Percentiles rank a stretch among this genome's conserved stretches.
phyloP scores from a whole-genome alignment of 495 filamentous ascomycete genomes.

The Hypoxylon subgilvum region DNA sequence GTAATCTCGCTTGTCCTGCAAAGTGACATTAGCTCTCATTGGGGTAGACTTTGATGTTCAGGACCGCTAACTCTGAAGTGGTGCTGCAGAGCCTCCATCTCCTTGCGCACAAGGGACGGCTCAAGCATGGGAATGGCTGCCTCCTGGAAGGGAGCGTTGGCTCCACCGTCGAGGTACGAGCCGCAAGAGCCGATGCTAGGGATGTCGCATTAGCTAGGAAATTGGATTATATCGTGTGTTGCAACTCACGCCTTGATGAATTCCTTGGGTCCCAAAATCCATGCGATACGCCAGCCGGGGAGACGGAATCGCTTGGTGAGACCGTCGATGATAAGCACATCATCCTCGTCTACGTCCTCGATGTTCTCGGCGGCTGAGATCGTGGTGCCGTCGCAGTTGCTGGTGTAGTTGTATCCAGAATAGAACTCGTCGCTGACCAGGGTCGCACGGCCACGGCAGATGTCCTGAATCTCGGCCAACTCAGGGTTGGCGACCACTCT shows the following conservation, averaged over 20 bases:
- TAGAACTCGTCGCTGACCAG: conserved; percentile 98
- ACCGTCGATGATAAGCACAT: conserved; percentile 93
- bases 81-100: conserved; percentile 86
- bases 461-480: conserved; percentile 85
- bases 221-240: background rate
- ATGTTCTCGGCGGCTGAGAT: conserved; percentile 88
- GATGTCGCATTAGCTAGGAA: conserved; percentile 5
- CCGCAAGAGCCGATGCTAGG: conserved; percentile 81
- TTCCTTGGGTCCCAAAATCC: conserved; percentile 94
- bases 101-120: conserved; percentile 74
- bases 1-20: conserved; percentile 80
- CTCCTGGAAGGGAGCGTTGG: conserved; percentile 94
- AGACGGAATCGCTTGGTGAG: conserved; percentile 96
- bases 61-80: conserved; percentile 68
- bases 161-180: conserved; percentile 93
- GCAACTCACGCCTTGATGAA: conserved; percentile 78
- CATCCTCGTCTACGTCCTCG: conserved; percentile 66
- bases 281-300: conserved; percentile 94
- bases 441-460: conserved; percentile 87
- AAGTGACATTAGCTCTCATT: conserved; percentile 1
- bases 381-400: conserved; percentile 83
- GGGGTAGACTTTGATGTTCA: background rate
- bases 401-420: conserved; percentile 92
- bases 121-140: conserved; percentile 92
- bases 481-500: conserved; percentile 80